phyloP scores from a whole-genome alignment of 2,329 filamentous ascomycete genomes.

The Elsinoe ampelina region DNA sequence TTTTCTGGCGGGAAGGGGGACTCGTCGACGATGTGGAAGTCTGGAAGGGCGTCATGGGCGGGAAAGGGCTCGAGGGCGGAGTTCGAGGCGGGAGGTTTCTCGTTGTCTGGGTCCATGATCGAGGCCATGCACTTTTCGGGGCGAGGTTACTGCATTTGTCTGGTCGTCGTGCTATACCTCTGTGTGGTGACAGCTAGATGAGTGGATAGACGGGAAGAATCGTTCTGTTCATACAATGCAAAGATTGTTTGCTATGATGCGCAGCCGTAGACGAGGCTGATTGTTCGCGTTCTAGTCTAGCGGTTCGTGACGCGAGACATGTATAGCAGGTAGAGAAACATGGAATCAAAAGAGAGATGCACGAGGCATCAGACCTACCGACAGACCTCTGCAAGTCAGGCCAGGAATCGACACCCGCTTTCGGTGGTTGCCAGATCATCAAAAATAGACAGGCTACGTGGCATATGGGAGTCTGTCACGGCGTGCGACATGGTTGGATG shows the following conservation, averaged over 20 bases:
- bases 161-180: background rate
- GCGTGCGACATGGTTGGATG: conserved; percentile 1
- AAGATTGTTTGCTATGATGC: background rate
- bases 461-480: background rate
- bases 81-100: background rate
- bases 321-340: background rate
- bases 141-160: background rate
- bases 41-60: conserved; percentile 4
- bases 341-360: background rate
- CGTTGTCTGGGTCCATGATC: conserved; percentile 9
- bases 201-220: background rate
- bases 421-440: background rate
- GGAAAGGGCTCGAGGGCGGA: background rate
- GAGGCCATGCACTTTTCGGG: background rate
- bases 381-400: background rate
- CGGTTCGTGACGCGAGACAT: background rate
- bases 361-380: background rate
- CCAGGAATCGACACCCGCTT: background rate
- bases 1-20: background rate
- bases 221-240: background rate
- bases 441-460: conserved; percentile 11
- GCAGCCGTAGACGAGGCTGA: conserved; percentile 1
- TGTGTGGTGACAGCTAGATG: background rate
- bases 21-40: conserved; percentile 8
- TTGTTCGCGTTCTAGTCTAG: background rate